Evolutionary conservation across 768 basidiomycete genomes (phyloP).

Genomic region (Pisolithus microcarpus): DNA sequence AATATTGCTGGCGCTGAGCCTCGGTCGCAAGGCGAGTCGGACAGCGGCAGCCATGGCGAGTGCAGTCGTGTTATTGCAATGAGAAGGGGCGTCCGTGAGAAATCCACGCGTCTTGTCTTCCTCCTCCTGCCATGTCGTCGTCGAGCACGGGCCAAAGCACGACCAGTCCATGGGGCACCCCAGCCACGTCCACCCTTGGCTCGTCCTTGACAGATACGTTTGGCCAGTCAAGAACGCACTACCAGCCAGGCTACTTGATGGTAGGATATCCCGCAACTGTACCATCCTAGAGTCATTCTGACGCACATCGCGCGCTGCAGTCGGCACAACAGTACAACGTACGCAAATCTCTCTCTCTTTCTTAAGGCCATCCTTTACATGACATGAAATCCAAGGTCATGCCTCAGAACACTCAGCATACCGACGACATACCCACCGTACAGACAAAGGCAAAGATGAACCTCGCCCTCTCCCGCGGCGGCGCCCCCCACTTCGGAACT

Average conservation of each 20-base stretch:
- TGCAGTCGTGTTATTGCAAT: no score
- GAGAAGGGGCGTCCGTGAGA: no score
- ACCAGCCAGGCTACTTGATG: conserved; percentile 78
- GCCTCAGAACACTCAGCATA: conserved; percentile 53
- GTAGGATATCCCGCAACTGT: conserved; percentile 25
- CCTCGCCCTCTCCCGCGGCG: conserved; percentile 58
- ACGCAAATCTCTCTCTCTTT: conserved; percentile 3
- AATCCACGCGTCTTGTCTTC: background rate
- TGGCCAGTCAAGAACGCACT: conserved; percentile 66
- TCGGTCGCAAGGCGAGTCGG: no score
- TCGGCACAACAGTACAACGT: conserved; percentile 60
- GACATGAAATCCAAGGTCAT: conserved; percentile 16
- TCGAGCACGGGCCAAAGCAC: conserved; percentile 41
- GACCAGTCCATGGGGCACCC: conserved; percentile 42
- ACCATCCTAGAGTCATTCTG: background rate
- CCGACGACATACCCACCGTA: conserved; percentile 68
- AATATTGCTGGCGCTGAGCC: no score
- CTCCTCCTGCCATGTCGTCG: conserved; percentile 11
- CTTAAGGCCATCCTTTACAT: background rate
- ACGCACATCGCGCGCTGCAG: conserved; percentile 23
- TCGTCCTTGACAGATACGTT: conserved; percentile 60
- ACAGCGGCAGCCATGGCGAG: no score
- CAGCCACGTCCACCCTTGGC: conserved; percentile 38
- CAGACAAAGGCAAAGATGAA: conserved; percentile 80
- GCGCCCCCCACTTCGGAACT: conserved; percentile 69